Base-by-base conservation (phyloP, 2,329 filamentous ascomycete genomes). In the Ceratocystis variospora region DNA sequence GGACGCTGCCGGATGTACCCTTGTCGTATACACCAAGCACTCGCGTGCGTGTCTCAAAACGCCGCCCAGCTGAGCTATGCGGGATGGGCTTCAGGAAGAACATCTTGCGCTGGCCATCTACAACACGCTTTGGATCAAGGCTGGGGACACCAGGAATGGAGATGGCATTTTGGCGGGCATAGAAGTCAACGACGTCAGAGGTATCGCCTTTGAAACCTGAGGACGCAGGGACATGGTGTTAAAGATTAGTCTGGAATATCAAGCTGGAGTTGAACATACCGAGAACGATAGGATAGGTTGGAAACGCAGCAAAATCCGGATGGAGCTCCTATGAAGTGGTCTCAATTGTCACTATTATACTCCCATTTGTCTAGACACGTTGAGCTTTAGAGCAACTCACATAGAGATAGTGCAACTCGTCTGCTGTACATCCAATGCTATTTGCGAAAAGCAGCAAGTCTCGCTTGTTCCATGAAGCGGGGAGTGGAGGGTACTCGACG, bases 331-430 rank as follows among this genome's bases (percentile, higher is more conserved):
- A 33, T 48, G 10, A 17, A 64, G 28, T 25, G 15, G 37, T 64
- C 64, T 41, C 57, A 48, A 15, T 45, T 61, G 46, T 53, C 33
- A 37, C 17, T 19, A 33, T 15, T 19, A 33, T 8, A 45, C 2
- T 22, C 19, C 19, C 17, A 22, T 17, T 28, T 12, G 8, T 50
- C 22, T 37, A 15, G 2, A 31, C n/a, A 31, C 17, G 17, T 19
- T 31, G 15, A 5, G 19, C 53, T 2, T 33, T 8, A 44, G 15
- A n/a, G 45, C 22, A 46, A 73, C 83, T 68, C 80, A 94, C 90
- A 72, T 91, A 96, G 77, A 96, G 86, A 74, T 93, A 96, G 74
- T 96, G 90, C 73, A 96, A 84, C 80, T 96, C 92, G 71, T 96
- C 86, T n/a, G 82, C 81, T 12, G 84, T 93, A 73, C 82, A 86